Base-by-base conservation (phyloP, 306 rosid species). In the Quercus glauca region DNA sequence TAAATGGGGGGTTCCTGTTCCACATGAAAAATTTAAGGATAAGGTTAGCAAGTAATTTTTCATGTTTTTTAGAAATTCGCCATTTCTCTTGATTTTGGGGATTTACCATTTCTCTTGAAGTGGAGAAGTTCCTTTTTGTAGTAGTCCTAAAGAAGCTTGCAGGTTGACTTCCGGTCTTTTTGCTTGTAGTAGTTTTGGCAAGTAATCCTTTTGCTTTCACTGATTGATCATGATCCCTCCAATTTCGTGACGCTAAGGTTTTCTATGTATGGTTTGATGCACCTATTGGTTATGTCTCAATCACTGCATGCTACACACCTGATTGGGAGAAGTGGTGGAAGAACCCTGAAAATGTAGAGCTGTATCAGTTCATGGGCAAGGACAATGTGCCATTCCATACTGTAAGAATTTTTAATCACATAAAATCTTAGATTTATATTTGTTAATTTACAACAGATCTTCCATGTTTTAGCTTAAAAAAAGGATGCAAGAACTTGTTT, bases 291-390 rank as follows among this genome's bases (percentile, higher is more conserved):
- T 93, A 95, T 76, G 90, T 95, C 69, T 95, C 98, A 52, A 93
- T 95, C 84, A 95, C 99, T 72, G 77, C 94, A 65, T 88, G 99
- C 87, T 91, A 93, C 88, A 95, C 97, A 74, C 77, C 80, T 43
- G 94, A 95, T 21, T 95, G 98, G 99, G 98, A 95, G 87, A 83
- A 88, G 84, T 95, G 99, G 99, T 95, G 99, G 99, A 95, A 95
- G 85, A 91, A 91, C 81, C 98, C 99, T 1, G 88, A 95, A 81
- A 88, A 95, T 45, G 99, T 95, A 71, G 98, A 93, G 88, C 58
- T 95, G 76, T 95, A 87, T 88, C 98, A 95, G 79, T 93, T 93
- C 81, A 95, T 95, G 99, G 99, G 99, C 76, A 95, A 95, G 91
- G 99, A 95, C 82, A 95, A 93, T 75, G 98, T 93, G 85, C 99